Conservation (phyloP, 495 filamentous ascomycete species). For the Neurospora sublineolata region DNA sequence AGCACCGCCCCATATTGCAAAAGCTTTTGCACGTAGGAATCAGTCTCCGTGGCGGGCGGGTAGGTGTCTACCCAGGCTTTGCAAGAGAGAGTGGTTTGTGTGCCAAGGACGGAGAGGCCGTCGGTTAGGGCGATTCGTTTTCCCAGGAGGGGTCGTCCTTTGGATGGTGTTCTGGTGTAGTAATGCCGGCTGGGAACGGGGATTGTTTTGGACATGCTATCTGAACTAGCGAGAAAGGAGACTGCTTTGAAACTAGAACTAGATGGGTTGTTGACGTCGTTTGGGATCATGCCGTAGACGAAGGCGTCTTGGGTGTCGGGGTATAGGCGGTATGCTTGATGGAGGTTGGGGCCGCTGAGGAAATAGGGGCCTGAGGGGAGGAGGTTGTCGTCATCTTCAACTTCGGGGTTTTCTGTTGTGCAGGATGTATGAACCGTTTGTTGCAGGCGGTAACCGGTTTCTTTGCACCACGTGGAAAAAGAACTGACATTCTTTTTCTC, state of each 20-base stretch:
- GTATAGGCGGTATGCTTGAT: slow-evolving; percentile 10
- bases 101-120: slow-evolving; percentile 31
- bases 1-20: slow-evolving; percentile 35
- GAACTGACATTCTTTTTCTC: background rate
- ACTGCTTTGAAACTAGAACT: background rate
- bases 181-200: slow-evolving; percentile 37
- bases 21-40: slow-evolving; percentile 25
- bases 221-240: background rate
- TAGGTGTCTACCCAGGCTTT: slow-evolving; percentile 31
- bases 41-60: slow-evolving; percentile 19
- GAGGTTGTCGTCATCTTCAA: background rate
- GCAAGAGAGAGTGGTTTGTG: slow-evolving; percentile 31
- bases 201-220: slow-evolving; percentile 3
- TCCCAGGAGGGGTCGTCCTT: background rate
- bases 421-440: background rate
- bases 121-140: slow-evolving; percentile 36
- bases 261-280: background rate
- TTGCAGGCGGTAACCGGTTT: background rate
- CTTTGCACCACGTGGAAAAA: background rate
- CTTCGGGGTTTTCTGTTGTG: background rate
- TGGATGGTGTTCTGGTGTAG: slow-evolving; percentile 13
- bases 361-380: slow-evolving; percentile 14
- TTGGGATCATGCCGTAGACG: slow-evolving; percentile 1
- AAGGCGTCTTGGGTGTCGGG: slow-evolving; percentile 10
- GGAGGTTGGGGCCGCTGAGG: slow-evolving; percentile 4